Percentiles rank a stretch among this genome's conserved stretches.
phyloP scores from a whole-genome alignment of 2,329 filamentous ascomycete species.

The Ophiocordyceps robertsii region DNA sequence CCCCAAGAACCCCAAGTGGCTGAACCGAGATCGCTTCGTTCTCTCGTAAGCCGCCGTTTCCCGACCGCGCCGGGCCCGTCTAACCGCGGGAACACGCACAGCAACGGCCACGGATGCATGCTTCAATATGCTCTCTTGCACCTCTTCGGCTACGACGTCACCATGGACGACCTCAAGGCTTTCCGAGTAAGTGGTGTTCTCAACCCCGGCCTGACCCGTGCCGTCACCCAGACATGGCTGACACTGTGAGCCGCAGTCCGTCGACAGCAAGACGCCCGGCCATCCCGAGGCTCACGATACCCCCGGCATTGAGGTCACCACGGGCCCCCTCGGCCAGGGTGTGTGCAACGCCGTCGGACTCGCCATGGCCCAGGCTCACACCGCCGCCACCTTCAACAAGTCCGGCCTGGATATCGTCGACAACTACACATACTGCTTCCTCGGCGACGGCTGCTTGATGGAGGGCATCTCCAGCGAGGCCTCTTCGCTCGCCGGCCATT shows the following conservation, averaged over 20 bases:
- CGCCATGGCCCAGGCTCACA: slow-evolving; percentile 90
- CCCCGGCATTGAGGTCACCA: slow-evolving; percentile 94
- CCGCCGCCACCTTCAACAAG: slow-evolving; percentile 89
- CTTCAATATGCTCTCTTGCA: slow-evolving; percentile 97
- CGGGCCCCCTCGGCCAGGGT: slow-evolving; percentile 93
- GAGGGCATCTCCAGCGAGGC: slow-evolving; percentile 95
- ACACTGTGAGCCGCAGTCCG: slow-evolving; percentile 18
- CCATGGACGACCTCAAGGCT: slow-evolving; percentile 82
- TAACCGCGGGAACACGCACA: slow-evolving; percentile 21
- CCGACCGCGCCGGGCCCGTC: slow-evolving; percentile 4
- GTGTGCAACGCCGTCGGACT: slow-evolving; percentile 96
- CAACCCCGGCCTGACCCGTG: not conserved
- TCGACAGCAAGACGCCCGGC: slow-evolving; percentile 73
- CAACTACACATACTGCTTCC: slow-evolving; percentile 96
- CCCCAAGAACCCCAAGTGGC: slow-evolving; percentile 95
- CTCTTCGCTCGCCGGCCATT: slow-evolving; percentile 81
- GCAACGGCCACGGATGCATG: slow-evolving; percentile 98
- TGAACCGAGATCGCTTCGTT: slow-evolving; percentile 96
- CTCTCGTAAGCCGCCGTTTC: slow-evolving; percentile 66
- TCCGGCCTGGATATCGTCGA: slow-evolving; percentile 79
- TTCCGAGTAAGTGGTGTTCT: slow-evolving; percentile 65
- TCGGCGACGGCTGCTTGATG: slow-evolving; percentile 97
- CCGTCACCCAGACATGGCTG: slow-evolving; percentile 1
- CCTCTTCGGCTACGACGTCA: slow-evolving; percentile 80
- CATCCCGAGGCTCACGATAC: slow-evolving; percentile 97